Conservation (phyloP, 1,284 basidiomycete genomes). For the Microbotryum silenes-acaulis region DNA sequence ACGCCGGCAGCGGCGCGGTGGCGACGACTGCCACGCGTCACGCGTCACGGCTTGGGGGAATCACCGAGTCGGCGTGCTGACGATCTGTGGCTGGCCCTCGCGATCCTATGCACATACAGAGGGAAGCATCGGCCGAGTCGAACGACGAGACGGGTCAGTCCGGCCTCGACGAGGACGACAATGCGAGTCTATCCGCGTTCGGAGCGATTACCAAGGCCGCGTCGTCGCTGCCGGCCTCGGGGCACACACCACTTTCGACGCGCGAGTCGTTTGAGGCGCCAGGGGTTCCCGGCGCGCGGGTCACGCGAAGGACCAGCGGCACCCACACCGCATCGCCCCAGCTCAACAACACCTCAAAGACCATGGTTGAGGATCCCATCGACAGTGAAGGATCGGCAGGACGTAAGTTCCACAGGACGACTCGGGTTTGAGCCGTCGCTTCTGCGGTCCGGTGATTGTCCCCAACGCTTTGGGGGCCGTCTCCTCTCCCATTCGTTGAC, state of each 20-base stretch:
- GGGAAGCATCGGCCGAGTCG: constrained; percentile 29
- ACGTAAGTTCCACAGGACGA: constrained; percentile 10
- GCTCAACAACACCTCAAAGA: no score
- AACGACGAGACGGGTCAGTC: constrained; percentile 26
- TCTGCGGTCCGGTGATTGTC: no score
- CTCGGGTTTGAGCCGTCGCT: background rate
- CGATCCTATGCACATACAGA: constrained; percentile 6
- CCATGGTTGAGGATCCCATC: no score
- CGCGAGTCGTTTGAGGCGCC: background rate
- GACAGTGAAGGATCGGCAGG: constrained; percentile 14
- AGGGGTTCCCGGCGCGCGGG: background rate
- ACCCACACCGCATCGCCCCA: no score
- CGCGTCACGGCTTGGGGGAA: no score
- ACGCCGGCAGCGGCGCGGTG: no score
- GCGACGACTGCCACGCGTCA: no score
- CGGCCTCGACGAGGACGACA: constrained; percentile 5
- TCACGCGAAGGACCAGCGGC: background rate
- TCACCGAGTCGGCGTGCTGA: no score
- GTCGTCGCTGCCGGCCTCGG: background rate
- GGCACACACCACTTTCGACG: background rate
- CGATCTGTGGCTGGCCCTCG: background rate
- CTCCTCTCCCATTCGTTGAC: no score
- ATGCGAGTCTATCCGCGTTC: background rate
- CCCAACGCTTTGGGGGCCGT: no score
- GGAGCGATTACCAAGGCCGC: background rate